Evolutionary conservation across 352 stramenopile species (phyloP), one percentile per base, ranked within the genome.

Genomic region (Phytophthora foliorum): DNA sequence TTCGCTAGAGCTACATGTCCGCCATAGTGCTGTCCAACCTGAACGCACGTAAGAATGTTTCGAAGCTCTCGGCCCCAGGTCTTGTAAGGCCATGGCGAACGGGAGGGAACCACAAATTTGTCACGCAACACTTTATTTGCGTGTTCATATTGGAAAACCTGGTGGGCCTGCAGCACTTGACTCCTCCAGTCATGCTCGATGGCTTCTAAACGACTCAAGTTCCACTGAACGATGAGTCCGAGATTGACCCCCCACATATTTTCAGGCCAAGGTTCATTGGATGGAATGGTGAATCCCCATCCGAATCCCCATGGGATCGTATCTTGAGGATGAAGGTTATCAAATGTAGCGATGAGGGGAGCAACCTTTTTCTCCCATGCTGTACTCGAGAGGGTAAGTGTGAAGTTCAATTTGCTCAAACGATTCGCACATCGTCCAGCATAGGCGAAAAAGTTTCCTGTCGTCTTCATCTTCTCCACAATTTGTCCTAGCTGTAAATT

Each of bases 141-240:
- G 48, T 74, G 48, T 25, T 78, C 70, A 31, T 72, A 75, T 19
- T 59, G 56, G 25, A 67, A 78, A 39, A 72, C 60, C 9, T 72
- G 56, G 32, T 65, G 55, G 3, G 70, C 70, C 11, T 46, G 27
- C 31, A 75, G 39, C 11, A 78, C 65, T 39, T 75, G 70, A 17
- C n/a, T 27, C 38, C 24, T 72, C 70, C 70, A 78, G 21, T 69
- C 59, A 9, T 25, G 52, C 25, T 78, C 70, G 21, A 75, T 75
- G 8, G 51, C 22, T 19, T 75, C 46, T 14, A 72, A 22, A 4
- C 31, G 70, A 46, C 24, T 59, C 17, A 53, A 64, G 51, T 75
- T 78, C 59, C 70, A 75, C n/a, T 65, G 51, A 6, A 75, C 36
- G 36, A 78, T 42, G n/a, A 61, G 4, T 38, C 70, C 56, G 7